Evolutionary conservation across 2,329 filamentous ascomycete species (phyloP), one percentile per base, ranked within the genome.

Genomic region (Sporothrix euskadiensis): DNA sequence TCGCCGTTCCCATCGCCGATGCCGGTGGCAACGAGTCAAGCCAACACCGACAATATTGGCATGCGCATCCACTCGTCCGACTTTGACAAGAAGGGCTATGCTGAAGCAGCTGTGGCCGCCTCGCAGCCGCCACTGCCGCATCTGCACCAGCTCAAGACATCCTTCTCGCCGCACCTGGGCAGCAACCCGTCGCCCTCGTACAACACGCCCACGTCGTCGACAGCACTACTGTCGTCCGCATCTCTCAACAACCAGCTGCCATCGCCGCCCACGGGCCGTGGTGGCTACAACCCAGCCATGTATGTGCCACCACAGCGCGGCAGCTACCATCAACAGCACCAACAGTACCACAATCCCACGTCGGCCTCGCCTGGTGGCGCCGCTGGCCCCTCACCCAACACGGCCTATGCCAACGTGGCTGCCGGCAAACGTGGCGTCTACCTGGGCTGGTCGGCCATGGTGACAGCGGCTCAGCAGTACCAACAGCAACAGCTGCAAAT

Each of bases 181-280:
- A 30, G n/a, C 76, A 78, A 1, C 41, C n/a, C 22, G 44, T 75
- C 74, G 35, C 73, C 76, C 5, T 75, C 74, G 8, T 76, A 47
- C 52, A 73, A 19, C 32, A 78, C 79, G 16, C 77, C 79, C 0
- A 78, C 77, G n/a, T 76, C 78, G 9, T 74, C 77, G 41, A 75
- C 73, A 2, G 72, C 54, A 4, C 71, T 75, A 30, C 32, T 76
- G 9, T 39, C 74, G 14, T 54, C 69, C 1, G 7, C 56, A 6
- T 26, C 68, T 9, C 19, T 54, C 14, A 49, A 49, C 14, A 49
- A 49, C 1, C 68, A 35, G 10, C 44, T 57, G 47, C 44, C 61
- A 0, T 66, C 61, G 1, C 61, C 61, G 10, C 61, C 61, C 12
- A 66, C 61, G 10, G 61, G 39, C 12, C 59, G 44, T 2, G 39